Evolutionary conservation across 352 stramenopile genomes (phyloP), one percentile per base, ranked within the genome.

Genomic region (Pythium guiyangense): DNA sequence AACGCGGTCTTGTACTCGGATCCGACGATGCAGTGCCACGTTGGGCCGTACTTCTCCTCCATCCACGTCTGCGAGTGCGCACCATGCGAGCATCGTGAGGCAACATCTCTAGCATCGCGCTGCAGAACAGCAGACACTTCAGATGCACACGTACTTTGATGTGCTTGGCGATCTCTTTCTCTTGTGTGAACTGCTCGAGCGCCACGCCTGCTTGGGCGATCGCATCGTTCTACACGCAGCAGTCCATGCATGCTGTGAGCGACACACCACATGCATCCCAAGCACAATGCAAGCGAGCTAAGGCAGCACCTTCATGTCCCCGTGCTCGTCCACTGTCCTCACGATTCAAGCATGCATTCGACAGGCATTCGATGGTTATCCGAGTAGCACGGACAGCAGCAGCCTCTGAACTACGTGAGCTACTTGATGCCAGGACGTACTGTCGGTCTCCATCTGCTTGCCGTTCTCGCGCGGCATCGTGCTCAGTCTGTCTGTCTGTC

Each of bases 361-460:
- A n/a, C n/a, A n/a, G 12, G 39, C 9, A 37, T 18, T 20, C 45
- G 4, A 10, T 25, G 10, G n/a, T 31, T 26, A 53, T 15, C 27
- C 17, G 5, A n/a, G n/a, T n/a, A 53, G 12, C 22, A 31, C 11
- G 29, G 2, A 22, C 6, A 44, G 9, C n/a, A n/a, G 15, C 29
- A 59, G 18, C 15, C 1, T 18, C 9, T n/a, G 2, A 39, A 40
- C 3, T 54, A 17, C 50, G 17, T 14, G 6, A 57, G 10, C 22
- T 2, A 4, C n/a, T n/a, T n/a, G 29, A 34, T 34, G 6, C 29
- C 29, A 34, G 29, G 1, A 65, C 77, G 60, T 63, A 92, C 81
- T 92, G 61, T 88, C 79, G 35, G 81, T 92, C 67, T 91, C 81
- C 72, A 91, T 85, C 66, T 91, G 81, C 69, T 90, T 92, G 52